Evolutionary conservation across 2,329 filamentous ascomycete genomes (phyloP).

Genomic region (Venturia pyrina): DNA sequence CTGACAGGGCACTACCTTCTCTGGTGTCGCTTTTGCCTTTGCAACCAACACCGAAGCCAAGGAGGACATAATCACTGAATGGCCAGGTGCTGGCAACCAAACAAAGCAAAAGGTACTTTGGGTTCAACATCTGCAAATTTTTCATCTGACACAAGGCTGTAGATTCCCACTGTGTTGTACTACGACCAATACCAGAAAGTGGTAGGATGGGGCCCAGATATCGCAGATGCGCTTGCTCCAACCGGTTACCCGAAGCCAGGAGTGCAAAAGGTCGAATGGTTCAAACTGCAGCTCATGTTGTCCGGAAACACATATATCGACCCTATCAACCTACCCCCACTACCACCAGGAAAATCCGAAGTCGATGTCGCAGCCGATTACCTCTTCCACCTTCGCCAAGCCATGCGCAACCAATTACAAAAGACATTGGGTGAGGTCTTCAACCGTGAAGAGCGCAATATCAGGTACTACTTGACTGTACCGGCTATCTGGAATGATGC

Average conservation of each 20-base stretch:
- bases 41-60: conserved; percentile 95
- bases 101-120: conserved; percentile 90
- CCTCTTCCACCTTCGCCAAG: conserved; percentile 93
- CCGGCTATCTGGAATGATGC: conserved; percentile 99
- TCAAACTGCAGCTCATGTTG: conserved; percentile 98
- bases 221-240: conserved; percentile 88
- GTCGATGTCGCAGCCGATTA: conserved; percentile 99
- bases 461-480: conserved; percentile 95
- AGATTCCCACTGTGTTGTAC: conserved; percentile 99
- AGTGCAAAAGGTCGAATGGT: conserved; percentile 99
- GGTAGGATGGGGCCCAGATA: conserved; percentile 98
- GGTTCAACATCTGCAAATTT: background rate
- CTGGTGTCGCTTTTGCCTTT: conserved; percentile 85
- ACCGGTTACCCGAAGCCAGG: conserved; percentile 96
- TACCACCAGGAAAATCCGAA: conserved; percentile 95
- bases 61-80: conserved; percentile 98
- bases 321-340: conserved; percentile 93
- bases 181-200: conserved; percentile 99
- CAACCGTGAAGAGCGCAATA: conserved; percentile 95
- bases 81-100: conserved; percentile 94
- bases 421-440: conserved; percentile 97
- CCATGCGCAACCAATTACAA: conserved; percentile 89
- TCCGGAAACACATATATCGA: conserved; percentile 99
- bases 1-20: conserved; percentile 84
- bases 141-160: conserved; percentile 12